phyloP scores from a whole-genome alignment of 78 protist genomes.

The Dictyostelium brefeldianum region DNA sequence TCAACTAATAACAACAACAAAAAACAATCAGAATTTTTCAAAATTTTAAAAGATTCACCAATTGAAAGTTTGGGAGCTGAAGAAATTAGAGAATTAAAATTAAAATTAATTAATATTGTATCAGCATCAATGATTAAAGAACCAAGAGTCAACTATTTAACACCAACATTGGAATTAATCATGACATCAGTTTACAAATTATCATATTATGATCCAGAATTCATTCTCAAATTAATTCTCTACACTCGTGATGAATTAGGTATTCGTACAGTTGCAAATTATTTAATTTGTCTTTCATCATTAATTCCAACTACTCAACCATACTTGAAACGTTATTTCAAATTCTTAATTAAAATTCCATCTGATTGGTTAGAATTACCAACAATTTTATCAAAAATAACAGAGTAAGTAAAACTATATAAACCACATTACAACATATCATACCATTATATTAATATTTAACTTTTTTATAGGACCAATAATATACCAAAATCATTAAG shows the following conservation, averaged over 20 bases:
- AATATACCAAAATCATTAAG: constrained; percentile 89
- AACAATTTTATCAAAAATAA: constrained; percentile 39
- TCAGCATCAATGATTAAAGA: constrained; percentile 87
- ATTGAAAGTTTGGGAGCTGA: background rate
- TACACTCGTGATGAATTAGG: constrained; percentile 89
- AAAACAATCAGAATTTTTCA: constrained; percentile 29
- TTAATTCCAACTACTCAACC: constrained; percentile 51
- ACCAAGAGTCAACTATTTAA: constrained; percentile 78
- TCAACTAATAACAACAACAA: background rate
- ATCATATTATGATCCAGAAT: constrained; percentile 86
- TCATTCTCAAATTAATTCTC: constrained; percentile 86
- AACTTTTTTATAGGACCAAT: background rate
- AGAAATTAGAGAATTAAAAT: constrained; percentile 50
- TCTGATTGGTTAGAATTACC: constrained; percentile 93
- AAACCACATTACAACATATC: no score
- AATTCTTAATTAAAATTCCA: constrained; percentile 80
- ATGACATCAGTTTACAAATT: constrained; percentile 28
- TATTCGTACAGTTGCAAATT: constrained; percentile 90
- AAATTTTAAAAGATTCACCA: background rate
- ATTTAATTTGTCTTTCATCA: constrained; percentile 79
- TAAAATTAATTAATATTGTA: constrained; percentile 71
- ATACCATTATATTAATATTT: background rate
- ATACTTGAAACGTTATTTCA: constrained; percentile 79
- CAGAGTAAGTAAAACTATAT: constrained; percentile 74
- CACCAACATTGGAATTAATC: constrained; percentile 38